phyloP scores from a whole-genome alignment of 345 rosid genomes.

The Cochlearia excelsa region DNA sequence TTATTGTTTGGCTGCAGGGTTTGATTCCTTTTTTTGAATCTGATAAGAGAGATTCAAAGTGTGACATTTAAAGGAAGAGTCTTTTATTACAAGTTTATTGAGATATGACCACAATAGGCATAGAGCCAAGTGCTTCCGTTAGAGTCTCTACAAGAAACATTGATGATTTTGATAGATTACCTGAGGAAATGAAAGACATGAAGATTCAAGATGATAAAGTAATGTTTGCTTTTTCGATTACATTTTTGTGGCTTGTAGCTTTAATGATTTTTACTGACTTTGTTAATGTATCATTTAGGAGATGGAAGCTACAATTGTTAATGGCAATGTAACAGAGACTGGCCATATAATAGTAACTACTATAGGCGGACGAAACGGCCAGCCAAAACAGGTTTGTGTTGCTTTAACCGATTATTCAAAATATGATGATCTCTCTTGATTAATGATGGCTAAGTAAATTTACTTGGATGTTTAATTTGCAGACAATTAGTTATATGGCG shows the following conservation, averaged over 20 bases:
- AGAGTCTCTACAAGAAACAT: slow-evolving; percentile 52
- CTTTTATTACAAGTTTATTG: too few relatives aligned
- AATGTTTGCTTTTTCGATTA: neutral
- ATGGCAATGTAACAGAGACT: slow-evolving; percentile 86
- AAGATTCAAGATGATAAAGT: slow-evolving; percentile 44
- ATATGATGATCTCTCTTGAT: too few relatives aligned
- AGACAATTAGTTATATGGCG: too few relatives aligned
- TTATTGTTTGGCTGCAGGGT: too few relatives aligned
- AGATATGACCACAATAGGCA: too few relatives aligned
- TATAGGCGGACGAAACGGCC: slow-evolving; percentile 95
- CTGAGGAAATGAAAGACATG: slow-evolving; percentile 64
- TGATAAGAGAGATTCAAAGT: too few relatives aligned
- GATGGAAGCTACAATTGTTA: slow-evolving; percentile 85
- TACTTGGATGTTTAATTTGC: too few relatives aligned
- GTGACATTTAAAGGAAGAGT: too few relatives aligned
- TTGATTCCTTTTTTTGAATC: too few relatives aligned
- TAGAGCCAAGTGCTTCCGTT: slow-evolving; percentile 56
- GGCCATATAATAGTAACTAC: slow-evolving; percentile 97
- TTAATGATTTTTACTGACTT: neutral
- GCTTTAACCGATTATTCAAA: too few relatives aligned
- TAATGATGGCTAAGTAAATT: too few relatives aligned
- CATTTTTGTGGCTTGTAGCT: neutral
- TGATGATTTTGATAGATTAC: slow-evolving; percentile 69
- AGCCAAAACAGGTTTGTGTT: slow-evolving; percentile 73
- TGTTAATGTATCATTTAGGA: slow-evolving; percentile 45